Conservation (phyloP, 2,329 filamentous ascomycete species). For the Diatrype stigma region DNA sequence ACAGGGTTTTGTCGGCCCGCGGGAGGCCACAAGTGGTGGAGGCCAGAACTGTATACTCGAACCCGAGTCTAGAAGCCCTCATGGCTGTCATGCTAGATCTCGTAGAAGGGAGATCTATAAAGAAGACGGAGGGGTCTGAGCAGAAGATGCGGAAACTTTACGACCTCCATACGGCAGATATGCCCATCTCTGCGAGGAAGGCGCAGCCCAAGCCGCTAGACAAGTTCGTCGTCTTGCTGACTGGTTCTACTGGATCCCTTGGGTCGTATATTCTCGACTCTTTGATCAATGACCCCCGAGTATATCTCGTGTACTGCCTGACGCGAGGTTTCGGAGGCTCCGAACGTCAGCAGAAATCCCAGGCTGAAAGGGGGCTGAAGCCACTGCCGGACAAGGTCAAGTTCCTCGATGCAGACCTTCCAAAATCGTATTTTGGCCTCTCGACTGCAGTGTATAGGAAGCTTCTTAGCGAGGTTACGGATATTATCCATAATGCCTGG, state of each 20-base stretch:
- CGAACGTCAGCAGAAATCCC: constrained; percentile 6
- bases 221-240: constrained; percentile 13
- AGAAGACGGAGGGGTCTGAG: background rate
- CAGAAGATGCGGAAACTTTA: constrained; percentile 10
- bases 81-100: constrained; percentile 5
- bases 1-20: constrained; percentile 2
- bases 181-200: constrained; percentile 9
- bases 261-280: constrained; percentile 18
- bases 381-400: constrained; percentile 9
- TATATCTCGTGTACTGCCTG: constrained; percentile 16
- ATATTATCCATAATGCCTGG: constrained; percentile 17
- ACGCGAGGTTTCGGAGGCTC: constrained; percentile 9
- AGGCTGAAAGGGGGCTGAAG: constrained; percentile 6
- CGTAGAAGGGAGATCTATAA: background rate
- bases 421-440: constrained; percentile 14
- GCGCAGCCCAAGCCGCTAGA: background rate
- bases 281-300: constrained; percentile 4
- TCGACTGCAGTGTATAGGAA: constrained; percentile 3
- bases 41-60: constrained; percentile 8
- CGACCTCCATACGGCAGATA: constrained; percentile 4
- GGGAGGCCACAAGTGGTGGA: constrained; percentile 3
- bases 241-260: constrained; percentile 18
- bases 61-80: constrained; percentile 12
- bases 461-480: constrained; percentile 8
- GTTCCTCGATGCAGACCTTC: constrained; percentile 12